These are phyloP conservation scores for Paramecium sexaurelia DNA, from an alignment of 73 alveolate species.

Conservation along the genomic window DNA sequence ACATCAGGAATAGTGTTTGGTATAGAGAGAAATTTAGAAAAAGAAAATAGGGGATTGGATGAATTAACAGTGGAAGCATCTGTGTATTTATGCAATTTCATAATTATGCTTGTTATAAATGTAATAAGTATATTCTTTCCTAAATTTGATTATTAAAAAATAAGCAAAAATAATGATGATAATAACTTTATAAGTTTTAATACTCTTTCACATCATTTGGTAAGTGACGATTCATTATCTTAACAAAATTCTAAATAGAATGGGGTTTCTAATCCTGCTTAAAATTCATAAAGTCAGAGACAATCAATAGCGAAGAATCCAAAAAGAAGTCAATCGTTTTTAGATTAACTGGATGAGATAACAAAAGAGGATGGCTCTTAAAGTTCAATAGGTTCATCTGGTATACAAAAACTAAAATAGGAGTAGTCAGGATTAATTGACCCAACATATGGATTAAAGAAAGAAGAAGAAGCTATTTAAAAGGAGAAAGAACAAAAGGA, in stretches of 20 bases:
- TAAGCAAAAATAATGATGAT: not conserved
- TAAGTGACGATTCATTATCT: not conserved
- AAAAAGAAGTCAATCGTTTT: constrained; percentile 2
- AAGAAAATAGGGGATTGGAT: not conserved
- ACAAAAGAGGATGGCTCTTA: not conserved
- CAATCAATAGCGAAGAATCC: not conserved
- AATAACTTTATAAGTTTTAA: not conserved
- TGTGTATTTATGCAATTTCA: constrained; percentile 6
- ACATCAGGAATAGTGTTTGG: constrained; percentile 27
- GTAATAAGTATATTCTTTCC: constrained; percentile 27
- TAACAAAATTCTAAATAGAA: not conserved
- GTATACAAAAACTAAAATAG: not conserved
- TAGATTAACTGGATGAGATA: not conserved
- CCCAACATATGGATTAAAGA: not conserved
- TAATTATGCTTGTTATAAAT: not conserved
- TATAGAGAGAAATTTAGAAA: constrained; percentile 17
- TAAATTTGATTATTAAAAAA: not conserved
- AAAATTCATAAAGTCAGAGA: not conserved
- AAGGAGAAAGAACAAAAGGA: not conserved
- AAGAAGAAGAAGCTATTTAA: not conserved
- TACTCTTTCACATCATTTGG: not conserved
- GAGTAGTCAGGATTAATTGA: constrained; percentile 9
- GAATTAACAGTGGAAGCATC: not conserved
- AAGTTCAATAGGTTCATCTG: not conserved
- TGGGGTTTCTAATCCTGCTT: not conserved